Conservation (phyloP, 1,284 basidiomycete genomes). For the Melampsora americana region DNA sequence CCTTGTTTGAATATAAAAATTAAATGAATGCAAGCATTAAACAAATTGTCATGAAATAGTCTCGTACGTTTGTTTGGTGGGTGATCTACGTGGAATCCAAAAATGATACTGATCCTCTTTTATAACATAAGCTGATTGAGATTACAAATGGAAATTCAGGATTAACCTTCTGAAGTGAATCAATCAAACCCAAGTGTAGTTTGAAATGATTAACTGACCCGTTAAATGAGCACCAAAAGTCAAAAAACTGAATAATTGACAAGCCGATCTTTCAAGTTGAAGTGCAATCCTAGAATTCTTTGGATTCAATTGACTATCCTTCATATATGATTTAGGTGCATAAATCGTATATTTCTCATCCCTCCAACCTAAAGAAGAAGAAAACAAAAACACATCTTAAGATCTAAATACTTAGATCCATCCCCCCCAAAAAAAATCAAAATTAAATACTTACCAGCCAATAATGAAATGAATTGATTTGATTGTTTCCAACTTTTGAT, state of each 20-base stretch:
- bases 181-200: not conserved
- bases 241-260: constrained; percentile 79
- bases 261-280: constrained; percentile 81
- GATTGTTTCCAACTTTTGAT: constrained; percentile 53
- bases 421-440: no score
- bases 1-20: no score
- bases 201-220: not conserved
- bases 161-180: no score
- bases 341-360: constrained; percentile 79
- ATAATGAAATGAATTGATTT: constrained; percentile 54
- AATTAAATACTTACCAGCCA: constrained; percentile 53
- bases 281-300: constrained; percentile 67
- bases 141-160: not conserved
- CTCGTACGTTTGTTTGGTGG: constrained; percentile 77
- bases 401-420: no score
- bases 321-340: constrained; percentile 60
- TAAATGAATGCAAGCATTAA: no score
- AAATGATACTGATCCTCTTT: constrained; percentile 56
- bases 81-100: constrained; percentile 82
- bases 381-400: no score
- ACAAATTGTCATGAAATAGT: no score
- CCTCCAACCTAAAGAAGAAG: constrained; percentile 65
- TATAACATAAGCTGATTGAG: constrained; percentile 49
- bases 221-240: constrained; percentile 85
- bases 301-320: no score